Base-by-base conservation (phyloP, 306 rosid genomes). In the Gastrolobium bilobum region DNA sequence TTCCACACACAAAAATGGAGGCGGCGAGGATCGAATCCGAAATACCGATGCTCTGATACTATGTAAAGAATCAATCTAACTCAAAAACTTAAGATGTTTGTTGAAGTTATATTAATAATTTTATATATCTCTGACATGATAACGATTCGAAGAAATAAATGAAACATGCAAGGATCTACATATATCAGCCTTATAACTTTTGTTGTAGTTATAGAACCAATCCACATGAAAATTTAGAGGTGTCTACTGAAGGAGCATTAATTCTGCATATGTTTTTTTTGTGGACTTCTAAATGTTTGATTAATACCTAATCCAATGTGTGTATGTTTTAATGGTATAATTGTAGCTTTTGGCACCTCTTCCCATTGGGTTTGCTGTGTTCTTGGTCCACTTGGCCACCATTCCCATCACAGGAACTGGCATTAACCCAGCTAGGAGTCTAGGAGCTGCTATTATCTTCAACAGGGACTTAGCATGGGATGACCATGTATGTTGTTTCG, bases 341-440 rank as follows among this genome's bases (percentile, higher is more conserved):
- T 9, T 76, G 79, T 82, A 93, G 98, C 81, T 94, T 51, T 88
- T 94, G 92, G 98, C 98, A 34, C 98, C 96, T 5, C 94, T 94
- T 64, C 98, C 98, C 10, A 94, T 94, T 31, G 97, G 98, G 10
- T 94, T 94, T 81, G 97, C 98, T 2, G 97, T 94, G 83, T 90
- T 94, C 83, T 79, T 94, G 92, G 98, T 94, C 75, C 98, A 91
- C 81, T 86, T 94, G 92, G 98, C 97, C 26, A 91, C 98, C 33
- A 94, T 94, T 81, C 97, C 98, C 81, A 94, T 91, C 57, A 94
- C 98, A 3, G 97, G 98, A 59, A 91, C 97, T 10, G 91, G 98
- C 33, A 93, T 91, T 54, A 93, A 93, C 93, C 98, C 95, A 2
- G 95, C 98, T 6, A 86, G 98, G 88, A 93, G 98, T 86, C 93